Evolutionary conservation across 306 rosid genomes (phyloP).

Genomic region (Malus sylvestris): DNA sequence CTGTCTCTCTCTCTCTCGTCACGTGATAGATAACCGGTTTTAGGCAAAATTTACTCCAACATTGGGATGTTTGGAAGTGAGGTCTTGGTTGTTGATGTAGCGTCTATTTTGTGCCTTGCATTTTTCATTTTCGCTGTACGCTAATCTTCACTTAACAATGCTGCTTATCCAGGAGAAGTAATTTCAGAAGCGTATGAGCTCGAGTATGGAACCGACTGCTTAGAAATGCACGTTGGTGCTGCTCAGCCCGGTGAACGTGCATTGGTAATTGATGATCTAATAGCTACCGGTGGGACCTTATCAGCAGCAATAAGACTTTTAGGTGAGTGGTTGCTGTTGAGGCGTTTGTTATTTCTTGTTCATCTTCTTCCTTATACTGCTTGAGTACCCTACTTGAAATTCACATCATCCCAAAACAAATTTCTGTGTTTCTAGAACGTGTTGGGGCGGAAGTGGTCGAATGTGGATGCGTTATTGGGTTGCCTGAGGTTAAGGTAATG

Average conservation of each 20-base stretch:
- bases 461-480: constrained; percentile 91
- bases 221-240: constrained; percentile 90
- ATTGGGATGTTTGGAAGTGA: not conserved
- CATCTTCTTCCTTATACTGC: not conserved
- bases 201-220: constrained; percentile 84
- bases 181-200: constrained; percentile 73
- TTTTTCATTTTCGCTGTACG: not conserved
- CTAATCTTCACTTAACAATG: not conserved
- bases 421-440: constrained; percentile 51
- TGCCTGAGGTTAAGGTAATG: constrained; percentile 83
- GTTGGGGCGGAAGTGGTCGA: constrained; percentile 85
- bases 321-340: constrained; percentile 34
- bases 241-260: constrained; percentile 77
- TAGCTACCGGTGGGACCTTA: constrained; percentile 95
- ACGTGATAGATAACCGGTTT: not conserved
- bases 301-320: constrained; percentile 83
- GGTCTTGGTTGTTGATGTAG: not conserved
- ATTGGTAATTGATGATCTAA: constrained; percentile 77
- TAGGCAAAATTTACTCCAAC: too few species aligned
- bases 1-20: not conserved
- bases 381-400: constrained; percentile 6
- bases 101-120: not conserved
- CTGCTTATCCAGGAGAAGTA: constrained; percentile 54
- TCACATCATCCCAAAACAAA: constrained; percentile 1
- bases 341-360: constrained; percentile 1